A percentile compares a stretch with the other conserved stretches of the same genome.
phyloP scores from a whole-genome alignment of 129 eudicot species.

The Saposhnikovia divaricata region DNA sequence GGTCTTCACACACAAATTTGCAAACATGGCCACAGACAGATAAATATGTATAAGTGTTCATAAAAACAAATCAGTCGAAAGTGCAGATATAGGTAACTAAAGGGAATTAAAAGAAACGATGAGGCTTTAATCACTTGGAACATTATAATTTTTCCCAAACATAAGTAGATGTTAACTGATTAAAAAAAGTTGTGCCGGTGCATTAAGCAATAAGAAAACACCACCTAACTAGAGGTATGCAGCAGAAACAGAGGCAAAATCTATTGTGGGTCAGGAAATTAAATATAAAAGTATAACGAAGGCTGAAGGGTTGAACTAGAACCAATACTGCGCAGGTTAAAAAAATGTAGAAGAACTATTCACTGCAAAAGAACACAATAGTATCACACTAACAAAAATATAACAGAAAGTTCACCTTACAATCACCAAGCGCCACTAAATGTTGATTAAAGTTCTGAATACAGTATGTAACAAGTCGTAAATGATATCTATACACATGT shows the following conservation, averaged over 20 bases:
- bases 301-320: background rate
- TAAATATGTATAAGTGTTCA: background rate
- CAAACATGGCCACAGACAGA: background rate
- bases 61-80: background rate
- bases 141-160: background rate
- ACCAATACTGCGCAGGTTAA: background rate
- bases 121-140: too few relatives aligned
- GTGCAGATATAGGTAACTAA: background rate
- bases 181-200: background rate
- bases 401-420: background rate
- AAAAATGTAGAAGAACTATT: background rate
- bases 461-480: background rate
- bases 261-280: background rate
- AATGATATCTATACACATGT: background rate
- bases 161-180: too few relatives aligned
- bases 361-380: background rate
- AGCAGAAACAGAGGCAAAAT: background rate
- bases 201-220: background rate
- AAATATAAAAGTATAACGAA: too few relatives aligned
- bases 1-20: background rate
- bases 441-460: background rate
- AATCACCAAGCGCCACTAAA: background rate
- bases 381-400: too few relatives aligned
- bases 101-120: background rate
- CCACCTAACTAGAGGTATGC: background rate